Base-by-base conservation (phyloP, 2,329 filamentous ascomycete species). In the Scedosporium minutisporum region DNA sequence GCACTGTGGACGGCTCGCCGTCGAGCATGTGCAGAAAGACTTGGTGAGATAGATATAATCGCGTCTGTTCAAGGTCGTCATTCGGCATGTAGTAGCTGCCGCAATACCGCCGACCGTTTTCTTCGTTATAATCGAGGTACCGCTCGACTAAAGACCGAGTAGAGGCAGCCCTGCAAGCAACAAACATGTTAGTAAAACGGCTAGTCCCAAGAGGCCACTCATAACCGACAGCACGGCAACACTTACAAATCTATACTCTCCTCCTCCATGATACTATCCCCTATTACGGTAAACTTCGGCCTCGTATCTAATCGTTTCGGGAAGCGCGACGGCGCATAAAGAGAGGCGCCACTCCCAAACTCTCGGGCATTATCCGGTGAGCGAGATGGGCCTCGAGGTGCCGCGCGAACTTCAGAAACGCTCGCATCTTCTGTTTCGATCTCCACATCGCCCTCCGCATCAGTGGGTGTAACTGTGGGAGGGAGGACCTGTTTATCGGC, bases 81-180 rank as follows among this genome's bases (percentile, higher is more conserved):
- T 87, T 87, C 14, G 86, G 86, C 79, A 88, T 86, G 70, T 78
- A 85, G 68, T 87, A 88, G 41, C 78, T 77, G 41, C 81, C 77
- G 68, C 86, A 86, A 69, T 85, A 87, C 66, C 87, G 79, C 23
- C 86, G 82, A 53, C 80, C 83, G 72, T 88, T 82, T 65, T 88
- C 84, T 64, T 81, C 75, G 62, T 83, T 76, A 65, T 82, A 82
- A 68, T 85, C 80, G 38, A 87, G 75, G 65, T 81, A 79, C 63
- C 74, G 71, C 48, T 77, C 77, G 69, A 77, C 79, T 59, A 82
- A 69, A n/a, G 79, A 82, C 58, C 78, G 74, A 18, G 79, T 82
- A 12, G 79, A 78, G 1, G 76, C 74, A 63, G 73, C 74, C 62
- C 76, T 78, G 60, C 57, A 70, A 41, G 27, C 23, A 44, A 44